Evolutionary conservation across 345 rosid species (phyloP).

Genomic region (Hibiscus mutabilis): DNA sequence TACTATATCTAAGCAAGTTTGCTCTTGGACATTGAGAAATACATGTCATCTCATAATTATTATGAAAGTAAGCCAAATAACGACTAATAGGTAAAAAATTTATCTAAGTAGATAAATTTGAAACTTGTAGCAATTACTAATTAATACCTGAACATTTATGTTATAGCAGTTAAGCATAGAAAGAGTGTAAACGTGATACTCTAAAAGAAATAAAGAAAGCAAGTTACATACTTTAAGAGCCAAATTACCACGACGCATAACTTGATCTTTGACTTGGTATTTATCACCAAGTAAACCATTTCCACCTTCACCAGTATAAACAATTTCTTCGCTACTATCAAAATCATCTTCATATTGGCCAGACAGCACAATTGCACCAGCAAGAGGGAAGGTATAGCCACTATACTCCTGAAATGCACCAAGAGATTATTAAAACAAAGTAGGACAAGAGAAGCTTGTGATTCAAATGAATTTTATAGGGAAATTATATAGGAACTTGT

Average conservation of each 20-base stretch:
- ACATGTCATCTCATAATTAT: neutral
- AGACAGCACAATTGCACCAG: conserved; percentile 23
- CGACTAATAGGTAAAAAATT: neutral
- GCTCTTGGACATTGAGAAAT: neutral
- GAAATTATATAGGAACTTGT: neutral
- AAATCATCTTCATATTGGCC: conserved; percentile 23
- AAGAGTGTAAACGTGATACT: neutral
- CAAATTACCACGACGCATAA: conserved; percentile 22
- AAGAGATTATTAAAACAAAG: conserved; percentile 3
- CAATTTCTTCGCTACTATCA: conserved; percentile 22
- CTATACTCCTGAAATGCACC: conserved; percentile 14
- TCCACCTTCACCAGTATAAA: conserved; percentile 26
- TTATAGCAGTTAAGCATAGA: neutral
- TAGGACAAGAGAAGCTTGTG: neutral
- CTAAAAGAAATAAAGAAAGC: neutral
- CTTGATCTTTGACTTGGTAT: conserved; percentile 24
- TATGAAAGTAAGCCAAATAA: neutral
- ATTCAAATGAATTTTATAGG: neutral
- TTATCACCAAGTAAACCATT: conserved; percentile 13
- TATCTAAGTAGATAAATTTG: neutral
- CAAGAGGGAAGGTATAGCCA: conserved; percentile 16
- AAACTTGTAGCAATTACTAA: neutral
- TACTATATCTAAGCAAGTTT: neutral
- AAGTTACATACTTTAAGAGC: conserved; percentile 30
- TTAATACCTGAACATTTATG: neutral